A percentile compares a stretch with the other conserved stretches of the same genome.
phyloP scores from a whole-genome alignment of 73 alveolate species.

The Symbiodinium natans region DNA sequence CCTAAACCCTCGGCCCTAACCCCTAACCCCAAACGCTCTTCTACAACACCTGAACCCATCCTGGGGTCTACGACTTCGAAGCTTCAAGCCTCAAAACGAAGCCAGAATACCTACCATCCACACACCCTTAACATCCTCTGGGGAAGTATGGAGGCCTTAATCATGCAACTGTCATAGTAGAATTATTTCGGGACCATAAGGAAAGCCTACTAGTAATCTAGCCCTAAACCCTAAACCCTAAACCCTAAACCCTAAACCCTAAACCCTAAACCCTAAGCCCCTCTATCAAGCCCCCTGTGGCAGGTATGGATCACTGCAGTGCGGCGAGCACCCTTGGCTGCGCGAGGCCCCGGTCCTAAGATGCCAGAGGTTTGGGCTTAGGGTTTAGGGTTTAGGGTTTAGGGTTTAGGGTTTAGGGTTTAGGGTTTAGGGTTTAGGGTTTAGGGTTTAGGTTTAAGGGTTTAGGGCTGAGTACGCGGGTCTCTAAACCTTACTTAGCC shows the following conservation, averaged over 20 bases:
- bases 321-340: conserved; percentile 90
- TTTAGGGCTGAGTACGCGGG: not conserved
- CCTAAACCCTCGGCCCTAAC: too few species aligned
- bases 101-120: too few species aligned
- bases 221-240: not conserved
- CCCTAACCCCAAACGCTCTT: too few species aligned
- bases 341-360: not conserved
- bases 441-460: not conserved
- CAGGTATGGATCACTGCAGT: conserved; percentile 50
- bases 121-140: too few species aligned
- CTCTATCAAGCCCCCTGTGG: not conserved
- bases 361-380: not conserved
- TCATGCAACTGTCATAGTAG: too few species aligned
- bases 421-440: not conserved
- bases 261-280: not conserved
- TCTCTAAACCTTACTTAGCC: too few species aligned
- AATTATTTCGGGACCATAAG: too few species aligned
- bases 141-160: too few species aligned
- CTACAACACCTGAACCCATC: too few species aligned
- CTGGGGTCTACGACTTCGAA: too few species aligned
- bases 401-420: not conserved
- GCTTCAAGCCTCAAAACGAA: too few species aligned
- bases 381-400: not conserved
- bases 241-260: not conserved
- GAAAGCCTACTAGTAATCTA: not conserved